These are phyloP conservation scores for Pleurotus ostreatus DNA, from an alignment of 768 basidiomycete species.

Conservation along the genomic window DNA sequence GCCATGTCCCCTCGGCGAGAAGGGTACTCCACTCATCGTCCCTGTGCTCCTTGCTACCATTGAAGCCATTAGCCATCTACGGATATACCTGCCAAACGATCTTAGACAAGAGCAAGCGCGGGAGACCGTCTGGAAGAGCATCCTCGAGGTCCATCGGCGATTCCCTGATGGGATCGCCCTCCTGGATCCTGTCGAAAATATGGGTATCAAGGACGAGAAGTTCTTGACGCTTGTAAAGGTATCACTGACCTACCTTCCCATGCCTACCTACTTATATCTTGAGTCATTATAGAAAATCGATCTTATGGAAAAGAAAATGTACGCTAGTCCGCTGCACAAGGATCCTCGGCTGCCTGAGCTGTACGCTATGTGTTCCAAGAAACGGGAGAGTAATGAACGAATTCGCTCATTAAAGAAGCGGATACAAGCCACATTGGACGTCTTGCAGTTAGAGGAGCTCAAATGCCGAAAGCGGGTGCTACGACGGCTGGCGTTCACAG, in stretches of 20 bases:
- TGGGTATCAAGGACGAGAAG: conserved; percentile 93
- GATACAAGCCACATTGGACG: conserved; percentile 86
- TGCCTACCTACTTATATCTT: neutral
- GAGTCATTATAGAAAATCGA: conserved; percentile 72
- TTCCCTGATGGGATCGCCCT: conserved; percentile 85
- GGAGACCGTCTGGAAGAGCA: conserved; percentile 85
- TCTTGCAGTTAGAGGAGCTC: conserved; percentile 94
- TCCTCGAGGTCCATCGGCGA: conserved; percentile 85
- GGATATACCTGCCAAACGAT: conserved; percentile 89
- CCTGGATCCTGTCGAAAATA: conserved; percentile 89
- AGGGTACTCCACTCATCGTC: conserved; percentile 81
- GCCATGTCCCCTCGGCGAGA: conserved; percentile 69
- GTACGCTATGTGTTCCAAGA: conserved; percentile 76
- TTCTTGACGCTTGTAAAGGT: conserved; percentile 87
- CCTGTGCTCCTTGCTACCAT: conserved; percentile 87
- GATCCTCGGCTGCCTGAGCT: conserved; percentile 76
- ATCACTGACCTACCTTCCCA: conserved; percentile 10
- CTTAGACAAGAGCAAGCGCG: conserved; percentile 70
- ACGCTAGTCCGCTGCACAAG: conserved; percentile 71
- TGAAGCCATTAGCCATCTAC: conserved; percentile 80
- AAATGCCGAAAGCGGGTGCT: conserved; percentile 93
- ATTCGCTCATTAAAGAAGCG: conserved; percentile 80
- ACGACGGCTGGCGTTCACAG: conserved; percentile 88
- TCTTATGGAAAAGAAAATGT: conserved; percentile 83
- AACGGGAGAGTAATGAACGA: conserved; percentile 63